Conservation (phyloP, 1,284 basidiomycete species). For the Irpex sp. region DNA sequence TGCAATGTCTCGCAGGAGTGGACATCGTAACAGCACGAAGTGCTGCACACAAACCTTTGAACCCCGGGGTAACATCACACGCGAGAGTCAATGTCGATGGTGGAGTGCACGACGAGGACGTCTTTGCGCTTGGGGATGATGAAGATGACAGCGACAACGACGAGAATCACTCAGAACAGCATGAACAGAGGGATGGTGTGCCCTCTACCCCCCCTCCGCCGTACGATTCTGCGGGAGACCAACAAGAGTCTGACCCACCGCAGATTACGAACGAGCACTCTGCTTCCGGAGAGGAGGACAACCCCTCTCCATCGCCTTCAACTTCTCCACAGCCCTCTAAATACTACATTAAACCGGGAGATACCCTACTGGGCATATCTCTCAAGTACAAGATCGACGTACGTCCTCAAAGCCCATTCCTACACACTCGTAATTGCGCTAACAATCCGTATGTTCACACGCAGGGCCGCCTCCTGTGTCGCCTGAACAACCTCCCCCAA, state of each 20-base stretch:
- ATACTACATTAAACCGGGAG: conserved; percentile 56
- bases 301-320: not conserved
- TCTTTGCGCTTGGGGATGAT: conserved; percentile 62
- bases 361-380: conserved; percentile 67
- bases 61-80: not conserved
- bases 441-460: not conserved
- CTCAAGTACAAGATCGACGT: conserved; percentile 61
- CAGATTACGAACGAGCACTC: not conserved
- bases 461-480: conserved; percentile 58
- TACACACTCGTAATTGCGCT: not conserved
- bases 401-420: conserved; percentile 25
- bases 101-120: conserved; percentile 51
- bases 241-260: not conserved
- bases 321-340: conserved; percentile 24
- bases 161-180: not conserved
- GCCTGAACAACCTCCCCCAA: conserved; percentile 59
- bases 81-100: conserved; percentile 46
- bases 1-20: conserved; percentile 58
- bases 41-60: conserved; percentile 7
- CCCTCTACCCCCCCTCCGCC: conserved; percentile 6
- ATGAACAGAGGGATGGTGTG: not conserved
- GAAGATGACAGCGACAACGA: conserved; percentile 45
- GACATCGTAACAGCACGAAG: conserved; percentile 35
- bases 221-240: not conserved
- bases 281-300: not conserved